Evolutionary conservation across 2,329 filamentous ascomycete species (phyloP), one percentile per base, ranked within the genome.

Genomic region (Colletotrichum graminicola): DNA sequence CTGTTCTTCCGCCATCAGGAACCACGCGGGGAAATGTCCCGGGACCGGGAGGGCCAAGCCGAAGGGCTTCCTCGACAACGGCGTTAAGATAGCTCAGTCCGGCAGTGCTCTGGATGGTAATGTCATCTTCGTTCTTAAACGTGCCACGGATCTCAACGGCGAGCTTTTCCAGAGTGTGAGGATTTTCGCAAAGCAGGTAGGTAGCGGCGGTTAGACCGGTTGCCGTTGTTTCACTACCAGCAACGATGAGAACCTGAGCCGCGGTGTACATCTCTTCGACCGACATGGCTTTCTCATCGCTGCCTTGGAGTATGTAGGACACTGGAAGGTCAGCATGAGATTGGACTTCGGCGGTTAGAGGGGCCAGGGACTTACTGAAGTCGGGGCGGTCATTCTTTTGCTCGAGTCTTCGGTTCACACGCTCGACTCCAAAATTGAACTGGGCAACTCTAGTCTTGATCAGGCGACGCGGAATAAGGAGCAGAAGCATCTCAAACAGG

Each of bases 41-140:
- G 47, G 75, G 69, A 0, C 73, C 74, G 0, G 76, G 76, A 8
- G 83, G 82, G 55, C 82, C 84, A 8, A 83, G 73, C 3, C 85
- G 78, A 47, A 87, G 75, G 3, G 76, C 77, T 75, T 87, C 85
- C 1, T 85, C 78, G 12, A 86, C 72, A 45, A 76, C 78, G 1
- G 83, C 84, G 18, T 78, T 74, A 56, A 86, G 76, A 61, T 84
- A 85, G 1, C 75, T 66, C 0, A 84, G 75, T 3, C 75, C 72
- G 45, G 76, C 73, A 1, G 80, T 76, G 7, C 76, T 77, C 2
- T 75, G 71, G 18, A 82, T 74, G 4, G 75, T 78, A 57, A 85
- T 84, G 5, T 84, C 80, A 0, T 80, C 76, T 32, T 80, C 78
- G 0, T 60, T 73, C 3, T 74, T 60, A 57, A 84, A 84, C 0